Evolutionary conservation across 1,139 yeast species (phyloP).

Genomic region (Casaregolazyma lundiana): DNA sequence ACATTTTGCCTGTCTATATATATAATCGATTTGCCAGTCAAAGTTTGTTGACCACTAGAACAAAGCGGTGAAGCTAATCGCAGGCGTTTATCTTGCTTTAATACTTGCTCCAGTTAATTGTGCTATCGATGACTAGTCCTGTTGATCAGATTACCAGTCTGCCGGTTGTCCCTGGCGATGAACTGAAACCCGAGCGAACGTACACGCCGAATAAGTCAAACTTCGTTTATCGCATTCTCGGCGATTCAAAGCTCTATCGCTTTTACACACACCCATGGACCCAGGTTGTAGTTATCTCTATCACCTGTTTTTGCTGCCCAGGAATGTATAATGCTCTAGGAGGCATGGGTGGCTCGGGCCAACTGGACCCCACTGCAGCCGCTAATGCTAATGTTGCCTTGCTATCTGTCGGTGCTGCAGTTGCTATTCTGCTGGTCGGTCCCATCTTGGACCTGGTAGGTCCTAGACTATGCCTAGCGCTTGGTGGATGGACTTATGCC

Average conservation of each 20-base stretch:
- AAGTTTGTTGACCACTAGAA: too few relatives aligned
- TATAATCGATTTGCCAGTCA: too few relatives aligned
- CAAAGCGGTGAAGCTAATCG: too few relatives aligned
- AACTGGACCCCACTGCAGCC: conserved; percentile 36
- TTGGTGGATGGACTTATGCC: conserved; percentile 57
- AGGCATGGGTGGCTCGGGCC: conserved; percentile 52
- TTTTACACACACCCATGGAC: conserved; percentile 14
- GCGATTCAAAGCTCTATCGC: background rate
- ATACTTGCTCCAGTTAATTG: background rate
- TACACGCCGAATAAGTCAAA: background rate
- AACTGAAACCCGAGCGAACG: background rate
- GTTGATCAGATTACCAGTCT: conserved; percentile 1
- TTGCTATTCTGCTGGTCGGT: conserved; percentile 53
- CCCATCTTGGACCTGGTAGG: conserved; percentile 53
- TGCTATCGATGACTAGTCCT: background rate
- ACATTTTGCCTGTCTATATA: too few relatives aligned
- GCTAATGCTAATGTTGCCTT: conserved; percentile 41
- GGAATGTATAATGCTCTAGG: conserved; percentile 55
- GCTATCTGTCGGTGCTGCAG: conserved; percentile 40
- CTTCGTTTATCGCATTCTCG: conserved; percentile 1
- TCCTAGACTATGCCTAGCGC: conserved; percentile 42
- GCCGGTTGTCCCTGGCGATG: conserved; percentile 1
- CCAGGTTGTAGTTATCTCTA: conserved; percentile 29
- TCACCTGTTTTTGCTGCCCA: conserved; percentile 32
- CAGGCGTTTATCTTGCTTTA: too few relatives aligned